These are phyloP conservation scores for Phytopythium oedochilum DNA, from an alignment of 352 stramenopile species.

Conservation along the genomic window DNA sequence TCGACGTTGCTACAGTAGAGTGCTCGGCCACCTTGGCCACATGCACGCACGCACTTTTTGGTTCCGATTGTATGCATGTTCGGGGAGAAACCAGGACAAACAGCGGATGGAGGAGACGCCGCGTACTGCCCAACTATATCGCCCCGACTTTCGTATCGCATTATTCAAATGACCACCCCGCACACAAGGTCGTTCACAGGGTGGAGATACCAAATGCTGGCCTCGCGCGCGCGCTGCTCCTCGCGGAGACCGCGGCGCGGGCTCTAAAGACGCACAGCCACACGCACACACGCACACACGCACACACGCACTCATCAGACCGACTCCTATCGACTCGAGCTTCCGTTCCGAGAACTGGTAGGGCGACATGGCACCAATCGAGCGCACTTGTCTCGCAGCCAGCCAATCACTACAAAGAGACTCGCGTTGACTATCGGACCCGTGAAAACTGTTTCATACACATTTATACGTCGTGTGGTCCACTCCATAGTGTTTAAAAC, in stretches of 20 bases:
- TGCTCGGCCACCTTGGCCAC: not conserved
- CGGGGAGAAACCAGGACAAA: constrained; percentile 69
- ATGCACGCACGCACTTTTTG: constrained; percentile 3
- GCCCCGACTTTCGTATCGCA: constrained; percentile 54
- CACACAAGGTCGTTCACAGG: constrained; percentile 61
- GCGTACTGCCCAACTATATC: constrained; percentile 80
- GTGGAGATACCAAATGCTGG: constrained; percentile 88
- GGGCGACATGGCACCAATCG: too few relatives aligned
- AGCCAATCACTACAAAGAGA: too few relatives aligned
- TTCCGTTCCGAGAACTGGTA: too few relatives aligned
- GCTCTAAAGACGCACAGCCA: not conserved
- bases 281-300: not conserved
- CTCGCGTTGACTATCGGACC: too few relatives aligned
- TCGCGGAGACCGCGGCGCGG: not conserved
- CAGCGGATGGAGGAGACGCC: constrained; percentile 59
- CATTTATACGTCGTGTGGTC: not conserved
- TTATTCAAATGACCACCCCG: constrained; percentile 82
- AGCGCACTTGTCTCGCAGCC: too few relatives aligned
- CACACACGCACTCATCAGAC: not conserved
- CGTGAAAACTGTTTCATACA: not conserved
- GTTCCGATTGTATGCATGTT: constrained; percentile 34
- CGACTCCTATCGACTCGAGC: too few relatives aligned
- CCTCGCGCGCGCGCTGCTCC: not conserved
- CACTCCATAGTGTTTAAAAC: not conserved
- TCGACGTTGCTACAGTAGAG: not conserved